These are phyloP conservation scores for Tagetes patula DNA, from an alignment of 129 eudicot species.

Conservation along the genomic window DNA sequence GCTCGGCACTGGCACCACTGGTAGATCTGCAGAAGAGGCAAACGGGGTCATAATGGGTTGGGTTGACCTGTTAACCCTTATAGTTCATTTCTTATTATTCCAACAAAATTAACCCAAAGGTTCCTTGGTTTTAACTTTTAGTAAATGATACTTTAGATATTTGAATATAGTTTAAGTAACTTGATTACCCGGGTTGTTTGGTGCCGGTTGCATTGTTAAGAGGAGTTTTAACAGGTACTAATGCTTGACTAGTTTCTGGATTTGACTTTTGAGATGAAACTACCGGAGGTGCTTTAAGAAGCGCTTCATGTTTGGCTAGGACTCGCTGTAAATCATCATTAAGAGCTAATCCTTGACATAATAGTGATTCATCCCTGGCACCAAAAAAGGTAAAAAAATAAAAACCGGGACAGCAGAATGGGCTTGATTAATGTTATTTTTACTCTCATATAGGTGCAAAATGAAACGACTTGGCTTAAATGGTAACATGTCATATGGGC, in stretches of 20 bases:
- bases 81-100: background rate
- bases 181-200: slow-evolving; percentile 56
- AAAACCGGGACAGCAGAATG: background rate
- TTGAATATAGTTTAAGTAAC: background rate
- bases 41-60: background rate
- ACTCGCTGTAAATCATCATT: slow-evolving; percentile 87
- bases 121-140: background rate
- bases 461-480: background rate
- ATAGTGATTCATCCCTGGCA: slow-evolving; percentile 80
- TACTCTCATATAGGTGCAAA: background rate
- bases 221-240: slow-evolving; percentile 63
- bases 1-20: slow-evolving; percentile 34
- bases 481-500: background rate
- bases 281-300: slow-evolving; percentile 49
- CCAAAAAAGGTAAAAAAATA: background rate
- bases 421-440: background rate
- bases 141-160: background rate
- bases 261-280: slow-evolving; percentile 25
- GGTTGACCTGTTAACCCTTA: background rate
- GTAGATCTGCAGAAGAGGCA: slow-evolving; percentile 45
- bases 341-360: slow-evolving; percentile 85
- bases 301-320: slow-evolving; percentile 74
- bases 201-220: slow-evolving; percentile 58
- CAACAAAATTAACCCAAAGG: background rate
- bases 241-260: slow-evolving; percentile 40